Base-by-base conservation (phyloP, 306 rosid species). In the Fragaria iinumae region DNA sequence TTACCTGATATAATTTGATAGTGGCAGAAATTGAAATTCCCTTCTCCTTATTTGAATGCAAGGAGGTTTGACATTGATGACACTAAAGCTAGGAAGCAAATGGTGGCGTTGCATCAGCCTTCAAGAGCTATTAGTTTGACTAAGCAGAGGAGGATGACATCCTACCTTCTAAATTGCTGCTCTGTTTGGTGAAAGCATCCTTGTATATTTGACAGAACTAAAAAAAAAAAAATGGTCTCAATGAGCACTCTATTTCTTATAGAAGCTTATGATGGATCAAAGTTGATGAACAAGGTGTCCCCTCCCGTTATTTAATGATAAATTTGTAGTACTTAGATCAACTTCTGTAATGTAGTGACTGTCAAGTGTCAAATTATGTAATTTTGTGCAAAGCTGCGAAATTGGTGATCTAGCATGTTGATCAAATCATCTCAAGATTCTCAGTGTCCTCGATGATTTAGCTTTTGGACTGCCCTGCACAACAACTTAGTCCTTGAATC, bases 11-110 rank as follows among this genome's bases (percentile, higher is more conserved):
- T 86, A 89, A 76, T 76, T 90, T 67, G 89, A 89, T 84, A 78
- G 85, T 90, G 94, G 97, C 94, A 91, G 86, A 94, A 83, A 73
- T 81, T 90, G 89, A 96, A 91, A 44, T 91, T 91, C 84, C 96
- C 96, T 75, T 90, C 94, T 47, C 98, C 97, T 0, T 94, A 91
- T 43, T 43, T 94, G 80, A 94, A 81, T 47, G 98, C 48, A 0
- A 91, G 93, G 85, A 91, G 96, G 79, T 85, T 94, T 16, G 90
- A 89, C 27, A 76, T 72, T 44, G 78, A 87, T 32, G 93, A 89
- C 48, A 44, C 48, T 11, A 44, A 44, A 44, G 13, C 48, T 44
- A 44, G 48, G 48, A 43, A 43, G 47, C 47, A 43, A 41, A 41
- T 41, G 44, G 44, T 7, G 44, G 3, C 3, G 47, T 44, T 44